These are phyloP conservation scores for Auriscalpium microsporum DNA, from an alignment of 768 basidiomycete species.

Conservation along the genomic window DNA sequence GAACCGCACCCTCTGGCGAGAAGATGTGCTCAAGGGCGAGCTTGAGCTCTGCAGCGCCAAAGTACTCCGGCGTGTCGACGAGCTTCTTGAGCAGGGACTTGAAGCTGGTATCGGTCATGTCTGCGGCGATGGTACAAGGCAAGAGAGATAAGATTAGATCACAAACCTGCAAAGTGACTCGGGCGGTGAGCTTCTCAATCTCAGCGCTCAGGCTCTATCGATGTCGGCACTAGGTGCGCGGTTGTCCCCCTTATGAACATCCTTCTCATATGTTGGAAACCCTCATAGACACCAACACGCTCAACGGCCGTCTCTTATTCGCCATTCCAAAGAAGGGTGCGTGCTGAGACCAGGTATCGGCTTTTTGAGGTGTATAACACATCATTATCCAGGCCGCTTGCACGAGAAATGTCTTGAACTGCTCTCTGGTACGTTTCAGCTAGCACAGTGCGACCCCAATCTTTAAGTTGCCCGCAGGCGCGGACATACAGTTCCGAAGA, in stretches of 20 bases:
- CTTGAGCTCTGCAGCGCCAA: slow-evolving; percentile 68
- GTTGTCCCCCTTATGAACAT: too few species aligned
- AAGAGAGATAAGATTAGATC: not conserved
- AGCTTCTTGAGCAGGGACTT: slow-evolving; percentile 71
- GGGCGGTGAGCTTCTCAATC: not conserved
- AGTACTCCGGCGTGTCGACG: slow-evolving; percentile 72
- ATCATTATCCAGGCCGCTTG: slow-evolving; percentile 52
- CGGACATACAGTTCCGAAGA: slow-evolving; percentile 91
- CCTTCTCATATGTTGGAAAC: too few species aligned
- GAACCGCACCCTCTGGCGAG: slow-evolving; percentile 46
- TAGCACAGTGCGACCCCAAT: not conserved
- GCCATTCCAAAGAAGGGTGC: slow-evolving; percentile 97
- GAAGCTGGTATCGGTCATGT: slow-evolving; percentile 44
- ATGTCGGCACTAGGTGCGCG: not conserved
- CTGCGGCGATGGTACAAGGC: not conserved
- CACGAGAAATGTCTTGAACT: slow-evolving; percentile 86
- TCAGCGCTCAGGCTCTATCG: not conserved
- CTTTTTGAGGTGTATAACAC: not conserved
- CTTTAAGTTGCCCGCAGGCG: slow-evolving; percentile 42
- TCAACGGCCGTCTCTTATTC: slow-evolving; percentile 83
- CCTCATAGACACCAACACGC: slow-evolving; percentile 55
- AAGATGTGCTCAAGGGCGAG: slow-evolving; percentile 68
- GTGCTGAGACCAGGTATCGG: not conserved
- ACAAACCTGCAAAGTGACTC: not conserved
- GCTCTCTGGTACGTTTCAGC: slow-evolving; percentile 51